Conservation (phyloP, 2,329 filamentous ascomycete genomes). For the Xylaria hypoxylon region DNA sequence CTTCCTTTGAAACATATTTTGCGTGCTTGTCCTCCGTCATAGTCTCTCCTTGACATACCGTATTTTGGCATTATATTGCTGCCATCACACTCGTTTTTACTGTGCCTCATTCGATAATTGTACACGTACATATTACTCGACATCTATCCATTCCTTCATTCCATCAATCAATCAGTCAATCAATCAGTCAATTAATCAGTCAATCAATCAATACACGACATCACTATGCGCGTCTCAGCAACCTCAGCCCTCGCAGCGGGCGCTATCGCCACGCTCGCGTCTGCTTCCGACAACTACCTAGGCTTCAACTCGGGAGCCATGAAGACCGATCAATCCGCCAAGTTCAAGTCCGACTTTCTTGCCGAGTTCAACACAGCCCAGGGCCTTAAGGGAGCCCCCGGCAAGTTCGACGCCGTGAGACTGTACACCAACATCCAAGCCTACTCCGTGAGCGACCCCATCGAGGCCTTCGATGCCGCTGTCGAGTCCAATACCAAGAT, state of each 20-base stretch:
- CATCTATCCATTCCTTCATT: background rate
- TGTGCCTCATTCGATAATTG: slow-evolving; percentile 28
- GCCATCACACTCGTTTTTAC: slow-evolving; percentile 33
- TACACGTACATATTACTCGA: background rate
- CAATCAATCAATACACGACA: background rate
- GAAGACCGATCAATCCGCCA: slow-evolving; percentile 48
- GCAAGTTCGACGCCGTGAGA: slow-evolving; percentile 48
- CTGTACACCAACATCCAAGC: slow-evolving; percentile 47
- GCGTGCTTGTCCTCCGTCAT: slow-evolving; percentile 14
- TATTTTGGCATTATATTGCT: slow-evolving; percentile 26
- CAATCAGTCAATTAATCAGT: background rate
- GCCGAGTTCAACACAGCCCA: slow-evolving; percentile 50
- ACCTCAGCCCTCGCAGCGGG: slow-evolving; percentile 30
- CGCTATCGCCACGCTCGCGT: slow-evolving; percentile 40
- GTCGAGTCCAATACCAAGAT: slow-evolving; percentile 61
- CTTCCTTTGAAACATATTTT: slow-evolving; percentile 7
- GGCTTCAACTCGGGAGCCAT: slow-evolving; percentile 51
- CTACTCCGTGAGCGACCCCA: slow-evolving; percentile 60
- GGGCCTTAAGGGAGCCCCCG: slow-evolving; percentile 47
- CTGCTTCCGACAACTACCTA: slow-evolving; percentile 46
- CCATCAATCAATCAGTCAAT: background rate
- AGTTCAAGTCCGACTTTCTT: slow-evolving; percentile 48
- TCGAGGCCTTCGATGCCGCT: slow-evolving; percentile 76
- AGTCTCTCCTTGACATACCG: slow-evolving; percentile 30
- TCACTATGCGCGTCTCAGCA: slow-evolving; percentile 40